Percentiles rank a stretch among this genome's conserved stretches.
Evolutionary conservation across 768 basidiomycete genomes (phyloP).

Genomic region (Leccinum uliginosum): DNA sequence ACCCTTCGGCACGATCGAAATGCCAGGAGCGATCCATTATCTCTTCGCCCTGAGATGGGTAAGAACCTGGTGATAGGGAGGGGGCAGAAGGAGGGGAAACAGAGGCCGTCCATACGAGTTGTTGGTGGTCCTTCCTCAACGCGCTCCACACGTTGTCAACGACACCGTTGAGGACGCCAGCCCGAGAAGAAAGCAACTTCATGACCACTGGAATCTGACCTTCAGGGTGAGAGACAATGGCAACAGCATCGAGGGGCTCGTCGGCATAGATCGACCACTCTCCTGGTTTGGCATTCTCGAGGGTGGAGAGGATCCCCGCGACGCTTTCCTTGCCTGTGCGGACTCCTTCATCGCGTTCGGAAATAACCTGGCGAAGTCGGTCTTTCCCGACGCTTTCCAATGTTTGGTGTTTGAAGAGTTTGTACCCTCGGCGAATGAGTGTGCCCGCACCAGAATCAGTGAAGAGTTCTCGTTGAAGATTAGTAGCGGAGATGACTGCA

Average conservation of each 20-base stretch:
- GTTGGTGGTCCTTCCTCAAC: constrained; percentile 92
- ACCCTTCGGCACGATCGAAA: constrained; percentile 96
- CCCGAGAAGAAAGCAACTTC: constrained; percentile 84
- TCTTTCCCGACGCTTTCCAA: constrained; percentile 88
- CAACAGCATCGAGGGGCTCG: constrained; percentile 93
- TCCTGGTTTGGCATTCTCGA: constrained; percentile 66
- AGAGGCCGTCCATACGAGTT: constrained; percentile 96
- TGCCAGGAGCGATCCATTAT: constrained; percentile 86
- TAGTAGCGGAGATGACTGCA: constrained; percentile 91
- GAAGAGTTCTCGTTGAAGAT: constrained; percentile 96
- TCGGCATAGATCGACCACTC: constrained; percentile 98
- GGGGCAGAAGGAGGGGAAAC: constrained; percentile 31
- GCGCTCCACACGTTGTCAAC: constrained; percentile 96
- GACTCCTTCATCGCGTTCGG: constrained; percentile 94
- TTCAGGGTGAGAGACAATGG: constrained; percentile 88
- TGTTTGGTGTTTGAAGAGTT: constrained; percentile 84
- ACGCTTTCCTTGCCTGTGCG: constrained; percentile 79
- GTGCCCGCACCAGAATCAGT: constrained; percentile 98
- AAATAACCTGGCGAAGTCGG: constrained; percentile 89
- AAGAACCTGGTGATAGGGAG: constrained; percentile 1
- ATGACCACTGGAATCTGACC: constrained; percentile 89
- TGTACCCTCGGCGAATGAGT: constrained; percentile 96
- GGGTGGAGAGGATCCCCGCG: constrained; percentile 63
- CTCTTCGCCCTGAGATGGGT: constrained; percentile 66
- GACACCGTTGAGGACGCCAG: constrained; percentile 89